A percentile compares a stretch with the other conserved stretches of the same genome.
Conservation (phyloP, 768 basidiomycete genomes). For the Boletus fagicola region DNA sequence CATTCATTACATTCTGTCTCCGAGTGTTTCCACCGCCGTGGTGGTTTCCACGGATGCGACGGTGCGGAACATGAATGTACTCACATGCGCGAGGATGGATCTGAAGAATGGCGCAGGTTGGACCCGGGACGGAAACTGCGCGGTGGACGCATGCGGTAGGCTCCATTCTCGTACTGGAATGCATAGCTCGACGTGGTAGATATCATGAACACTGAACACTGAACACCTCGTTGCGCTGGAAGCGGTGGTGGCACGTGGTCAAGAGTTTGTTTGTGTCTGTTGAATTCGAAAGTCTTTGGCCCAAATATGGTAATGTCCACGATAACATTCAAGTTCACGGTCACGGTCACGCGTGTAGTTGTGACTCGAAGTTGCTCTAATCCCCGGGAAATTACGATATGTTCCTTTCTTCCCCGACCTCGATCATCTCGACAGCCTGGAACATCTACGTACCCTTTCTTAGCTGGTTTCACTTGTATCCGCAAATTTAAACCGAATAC, state of each 20-base stretch:
- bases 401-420: background rate
- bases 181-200: conserved; percentile 14
- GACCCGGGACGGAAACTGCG: conserved; percentile 29
- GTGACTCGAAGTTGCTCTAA: too few species aligned
- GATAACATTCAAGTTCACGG: too few species aligned
- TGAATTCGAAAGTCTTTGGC: too few species aligned
- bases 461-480: background rate
- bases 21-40: too few species aligned
- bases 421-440: background rate
- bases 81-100: conserved; percentile 4
- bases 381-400: background rate
- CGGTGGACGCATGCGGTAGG: conserved; percentile 55
- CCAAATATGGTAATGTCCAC: too few species aligned
- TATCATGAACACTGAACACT: too few species aligned
- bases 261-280: too few species aligned
- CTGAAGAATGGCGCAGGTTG: conserved; percentile 19
- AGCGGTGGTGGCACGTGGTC: background rate
- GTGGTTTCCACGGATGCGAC: too few species aligned
- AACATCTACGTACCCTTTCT: background rate
- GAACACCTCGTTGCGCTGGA: too few species aligned
- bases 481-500: background rate
- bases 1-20: too few species aligned
- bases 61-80: conserved; percentile 17
- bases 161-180: conserved; percentile 59
- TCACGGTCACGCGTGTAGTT: too few species aligned